A percentile compares a stretch with the other conserved stretches of the same genome.
Evolutionary conservation across 179 eudicot species (phyloP).

Genomic region (Beta lomatogona): DNA sequence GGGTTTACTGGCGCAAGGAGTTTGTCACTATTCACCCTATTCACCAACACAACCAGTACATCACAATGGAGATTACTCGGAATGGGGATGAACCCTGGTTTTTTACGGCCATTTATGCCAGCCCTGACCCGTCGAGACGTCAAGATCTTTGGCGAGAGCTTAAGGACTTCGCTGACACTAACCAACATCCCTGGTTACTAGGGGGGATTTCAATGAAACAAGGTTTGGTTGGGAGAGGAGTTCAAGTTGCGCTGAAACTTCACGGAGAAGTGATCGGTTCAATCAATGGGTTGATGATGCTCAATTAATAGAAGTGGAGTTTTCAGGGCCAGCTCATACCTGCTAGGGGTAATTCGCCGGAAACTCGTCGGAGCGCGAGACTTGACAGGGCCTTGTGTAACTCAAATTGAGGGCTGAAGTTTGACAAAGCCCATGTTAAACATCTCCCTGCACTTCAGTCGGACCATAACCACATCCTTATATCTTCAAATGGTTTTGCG

Average conservation of each 20-base stretch:
- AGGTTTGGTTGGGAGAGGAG: background rate
- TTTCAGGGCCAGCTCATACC: background rate
- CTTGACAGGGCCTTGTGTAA: slow-evolving; percentile 1
- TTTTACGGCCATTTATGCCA: background rate
- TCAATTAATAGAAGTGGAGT: background rate
- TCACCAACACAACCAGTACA: background rate
- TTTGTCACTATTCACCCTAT: background rate
- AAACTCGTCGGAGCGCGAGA: background rate
- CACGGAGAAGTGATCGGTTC: fast-evolving
- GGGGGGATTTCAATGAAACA: background rate
- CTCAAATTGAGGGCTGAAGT: background rate
- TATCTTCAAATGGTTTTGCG: fast-evolving
- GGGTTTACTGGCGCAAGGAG: background rate
- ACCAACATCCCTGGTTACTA: background rate
- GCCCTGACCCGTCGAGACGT: background rate
- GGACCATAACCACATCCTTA: background rate
- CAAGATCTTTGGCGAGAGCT: background rate
- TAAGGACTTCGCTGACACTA: background rate
- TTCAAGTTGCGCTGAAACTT: fast-evolving
- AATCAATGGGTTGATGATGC: background rate
- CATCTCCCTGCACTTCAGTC: background rate
- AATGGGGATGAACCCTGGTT: background rate
- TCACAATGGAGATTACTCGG: background rate
- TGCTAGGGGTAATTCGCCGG: background rate
- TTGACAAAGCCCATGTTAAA: background rate